phyloP scores from a whole-genome alignment of 768 basidiomycete species.

The Candolleomyces efflorescens region DNA sequence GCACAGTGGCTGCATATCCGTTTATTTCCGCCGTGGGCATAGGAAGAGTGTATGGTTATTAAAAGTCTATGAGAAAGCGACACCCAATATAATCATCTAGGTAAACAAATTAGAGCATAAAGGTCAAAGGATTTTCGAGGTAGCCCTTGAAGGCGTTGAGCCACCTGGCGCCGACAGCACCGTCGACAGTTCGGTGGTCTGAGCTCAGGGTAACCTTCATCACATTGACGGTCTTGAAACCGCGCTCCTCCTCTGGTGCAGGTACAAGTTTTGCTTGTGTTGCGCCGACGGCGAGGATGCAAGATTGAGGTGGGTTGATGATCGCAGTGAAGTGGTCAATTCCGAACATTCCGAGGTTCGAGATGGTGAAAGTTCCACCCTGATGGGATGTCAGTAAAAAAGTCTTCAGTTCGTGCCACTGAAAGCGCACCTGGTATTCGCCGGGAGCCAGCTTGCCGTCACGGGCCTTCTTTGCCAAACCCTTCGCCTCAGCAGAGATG shows the following conservation, averaged over 20 bases:
- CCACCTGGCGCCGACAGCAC: conserved; percentile 93
- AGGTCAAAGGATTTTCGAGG: conserved; percentile 93
- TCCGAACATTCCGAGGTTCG: conserved; percentile 98
- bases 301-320: conserved; percentile 98
- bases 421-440: conserved; percentile 80
- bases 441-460: conserved; percentile 93
- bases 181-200: conserved; percentile 96
- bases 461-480: conserved; percentile 90
- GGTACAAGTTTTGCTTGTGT: conserved; percentile 84
- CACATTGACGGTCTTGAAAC: conserved; percentile 86
- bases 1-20: background rate
- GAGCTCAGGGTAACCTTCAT: conserved; percentile 97
- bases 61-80: background rate
- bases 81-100: conserved; percentile 11
- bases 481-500: conserved; percentile 90
- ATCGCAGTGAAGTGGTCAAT: conserved; percentile 96
- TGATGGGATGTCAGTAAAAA: conserved; percentile 22
- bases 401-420: background rate
- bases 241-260: conserved; percentile 86
- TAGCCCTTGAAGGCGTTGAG: conserved; percentile 91
- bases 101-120: conserved; percentile 70
- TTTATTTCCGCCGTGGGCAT: background rate
- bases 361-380: conserved; percentile 99
- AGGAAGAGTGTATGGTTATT: background rate
- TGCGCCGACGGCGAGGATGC: conserved; percentile 93